A percentile compares a stretch with the other conserved stretches of the same genome.
These are phyloP conservation scores for Stephania cephalantha DNA, from an alignment of 164 flowering plant species.

Conservation along the genomic window DNA sequence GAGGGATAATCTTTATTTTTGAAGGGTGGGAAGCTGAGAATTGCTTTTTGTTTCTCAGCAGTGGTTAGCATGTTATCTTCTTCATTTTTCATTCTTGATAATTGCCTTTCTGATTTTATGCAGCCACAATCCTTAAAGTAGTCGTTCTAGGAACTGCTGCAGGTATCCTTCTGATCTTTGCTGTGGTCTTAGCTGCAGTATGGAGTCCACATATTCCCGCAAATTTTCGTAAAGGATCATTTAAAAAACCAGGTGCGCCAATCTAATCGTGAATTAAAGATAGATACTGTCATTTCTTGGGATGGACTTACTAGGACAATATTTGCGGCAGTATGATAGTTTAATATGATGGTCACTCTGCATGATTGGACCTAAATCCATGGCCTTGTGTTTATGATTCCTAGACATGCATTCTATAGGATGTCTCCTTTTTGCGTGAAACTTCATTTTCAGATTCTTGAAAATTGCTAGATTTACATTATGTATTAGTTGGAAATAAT, in stretches of 20 bases:
- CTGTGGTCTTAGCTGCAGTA: conserved; percentile 75
- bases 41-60: no score
- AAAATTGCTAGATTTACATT: no score
- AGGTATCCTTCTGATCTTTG: conserved; percentile 73
- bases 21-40: no score
- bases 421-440: not conserved
- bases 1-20: no score
- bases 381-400: not conserved
- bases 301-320: not conserved
- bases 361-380: not conserved
- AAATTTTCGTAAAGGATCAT: conserved; percentile 55
- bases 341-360: not conserved
- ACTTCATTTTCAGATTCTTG: not conserved
- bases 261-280: not conserved
- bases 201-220: conserved; percentile 59
- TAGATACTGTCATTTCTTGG: not conserved
- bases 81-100: not conserved
- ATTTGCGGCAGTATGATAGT: not conserved
- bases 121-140: conserved; percentile 83
- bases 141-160: conserved; percentile 85
- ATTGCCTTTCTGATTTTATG: conserved; percentile 11
- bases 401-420: not conserved
- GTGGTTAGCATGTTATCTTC: no score
- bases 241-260: conserved; percentile 68
- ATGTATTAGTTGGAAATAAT: no score